Evolutionary conservation across 2,329 filamentous ascomycete species (phyloP).

Genomic region (Purpureocillium takamizusanense): DNA sequence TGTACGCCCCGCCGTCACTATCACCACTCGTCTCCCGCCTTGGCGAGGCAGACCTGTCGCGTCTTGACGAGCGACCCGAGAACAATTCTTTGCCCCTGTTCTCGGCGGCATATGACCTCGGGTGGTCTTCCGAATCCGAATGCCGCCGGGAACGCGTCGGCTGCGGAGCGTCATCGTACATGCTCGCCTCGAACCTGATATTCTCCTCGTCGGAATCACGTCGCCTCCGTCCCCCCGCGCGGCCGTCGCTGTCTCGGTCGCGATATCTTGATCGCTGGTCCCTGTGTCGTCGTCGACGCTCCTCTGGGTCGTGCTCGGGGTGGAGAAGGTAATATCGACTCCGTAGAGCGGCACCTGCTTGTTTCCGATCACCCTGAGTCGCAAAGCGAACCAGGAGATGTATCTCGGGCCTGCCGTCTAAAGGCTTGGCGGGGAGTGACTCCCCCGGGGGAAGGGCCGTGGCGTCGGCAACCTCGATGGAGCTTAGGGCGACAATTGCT

Average conservation of each 20-base stretch:
- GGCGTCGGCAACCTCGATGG: constrained; percentile 41
- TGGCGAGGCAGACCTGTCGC: constrained; percentile 46
- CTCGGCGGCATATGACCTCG: constrained; percentile 18
- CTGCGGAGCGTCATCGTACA: constrained; percentile 66
- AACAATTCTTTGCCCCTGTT: constrained; percentile 58
- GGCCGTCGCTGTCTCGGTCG: constrained; percentile 37
- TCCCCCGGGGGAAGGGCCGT: constrained; percentile 52
- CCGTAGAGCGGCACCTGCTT: constrained; percentile 63
- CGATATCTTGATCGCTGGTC: constrained; percentile 53
- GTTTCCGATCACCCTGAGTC: constrained; percentile 69
- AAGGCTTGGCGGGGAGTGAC: constrained; percentile 58
- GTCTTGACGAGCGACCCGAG: constrained; percentile 25
- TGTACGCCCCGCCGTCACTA: constrained; percentile 24
- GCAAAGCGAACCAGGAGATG: constrained; percentile 66
- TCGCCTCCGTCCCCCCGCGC: constrained; percentile 19
- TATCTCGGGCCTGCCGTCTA: constrained; percentile 59
- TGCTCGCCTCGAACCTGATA: constrained; percentile 59
- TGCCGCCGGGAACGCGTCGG: constrained; percentile 13
- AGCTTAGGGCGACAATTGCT: constrained; percentile 44
- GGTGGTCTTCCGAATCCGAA: constrained; percentile 17
- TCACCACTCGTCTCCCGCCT: constrained; percentile 26
- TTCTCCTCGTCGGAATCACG: constrained; percentile 40
- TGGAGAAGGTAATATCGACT: constrained; percentile 91
- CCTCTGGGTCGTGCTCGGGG: constrained; percentile 78
- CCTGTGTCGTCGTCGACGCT: constrained; percentile 52